Evolutionary conservation across 1,284 basidiomycete species (phyloP).

Genomic region (Pseudozyma hubeiensis): DNA sequence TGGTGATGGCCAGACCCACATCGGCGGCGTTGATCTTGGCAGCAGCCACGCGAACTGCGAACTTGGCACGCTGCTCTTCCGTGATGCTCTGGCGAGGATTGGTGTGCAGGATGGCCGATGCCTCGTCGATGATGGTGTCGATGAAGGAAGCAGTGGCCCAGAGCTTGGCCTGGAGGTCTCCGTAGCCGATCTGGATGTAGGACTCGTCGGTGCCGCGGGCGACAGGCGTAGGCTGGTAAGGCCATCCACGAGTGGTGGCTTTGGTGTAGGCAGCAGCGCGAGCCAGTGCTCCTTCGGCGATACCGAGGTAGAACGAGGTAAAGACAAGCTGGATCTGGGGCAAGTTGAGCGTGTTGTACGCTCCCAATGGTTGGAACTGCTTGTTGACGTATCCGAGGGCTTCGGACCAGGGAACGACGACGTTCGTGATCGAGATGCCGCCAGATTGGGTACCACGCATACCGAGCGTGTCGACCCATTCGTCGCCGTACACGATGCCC

Average conservation of each 20-base stretch:
- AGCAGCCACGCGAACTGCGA: slow-evolving; percentile 66
- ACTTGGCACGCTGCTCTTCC: slow-evolving; percentile 62
- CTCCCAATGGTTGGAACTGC: slow-evolving; percentile 59
- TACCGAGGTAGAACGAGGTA: slow-evolving; percentile 68
- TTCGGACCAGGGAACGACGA: slow-evolving; percentile 59
- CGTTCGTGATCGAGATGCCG: slow-evolving; percentile 61
- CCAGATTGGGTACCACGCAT: slow-evolving; percentile 67
- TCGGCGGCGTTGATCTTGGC: slow-evolving; percentile 66
- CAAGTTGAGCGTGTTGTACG: slow-evolving; percentile 67
- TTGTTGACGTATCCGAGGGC: slow-evolving; percentile 61
- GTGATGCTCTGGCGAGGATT: slow-evolving; percentile 52
- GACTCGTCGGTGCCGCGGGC: slow-evolving; percentile 62
- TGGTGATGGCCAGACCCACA: slow-evolving; percentile 65
- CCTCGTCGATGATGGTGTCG: slow-evolving; percentile 54
- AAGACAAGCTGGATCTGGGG: slow-evolving; percentile 68
- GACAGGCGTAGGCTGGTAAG: slow-evolving; percentile 59
- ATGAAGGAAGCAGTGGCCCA: slow-evolving; percentile 66
- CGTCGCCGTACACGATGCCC: slow-evolving; percentile 67
- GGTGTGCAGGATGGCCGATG: slow-evolving; percentile 51
- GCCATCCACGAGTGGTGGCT: slow-evolving; percentile 67
- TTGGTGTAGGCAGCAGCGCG: slow-evolving; percentile 63
- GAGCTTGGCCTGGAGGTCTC: slow-evolving; percentile 64
- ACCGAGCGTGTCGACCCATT: slow-evolving; percentile 69
- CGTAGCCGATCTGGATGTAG: slow-evolving; percentile 68
- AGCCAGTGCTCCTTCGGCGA: slow-evolving; percentile 65